Evolutionary conservation across 441 rosid species (phyloP), one percentile per base, ranked within the genome.

Genomic region (Gossypium trilobum): DNA sequence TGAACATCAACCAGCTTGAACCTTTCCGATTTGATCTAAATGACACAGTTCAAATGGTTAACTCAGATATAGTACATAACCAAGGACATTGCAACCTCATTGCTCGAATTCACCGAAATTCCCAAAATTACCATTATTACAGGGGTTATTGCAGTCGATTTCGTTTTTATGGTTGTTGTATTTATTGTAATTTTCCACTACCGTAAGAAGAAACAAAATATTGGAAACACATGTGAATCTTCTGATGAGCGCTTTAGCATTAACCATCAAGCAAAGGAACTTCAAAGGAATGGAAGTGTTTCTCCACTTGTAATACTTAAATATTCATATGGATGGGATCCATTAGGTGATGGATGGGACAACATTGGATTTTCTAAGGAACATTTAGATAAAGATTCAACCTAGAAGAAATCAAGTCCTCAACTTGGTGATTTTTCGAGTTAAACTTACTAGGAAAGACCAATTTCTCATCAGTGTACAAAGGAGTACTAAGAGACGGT

Each of bases 381-480:
- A 19, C 62, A 82, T 75, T 78, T 87, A 13, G 83, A 83, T 19
- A 82, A 64, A 85, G 85, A 62, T 89, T 88, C 85, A 88, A 83
- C 75, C 75, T 91, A 74, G 98, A 93, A 79, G 97, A 90, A 78
- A 71, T 93, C 23, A 95, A 93, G 78, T 90, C 92, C 8, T 96
- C 97, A 14, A 90, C 96, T 10, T 92, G 83, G 5, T 87, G 95
- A 79, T 91, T 93, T 54, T 93, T 93, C 0, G 92, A 91, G 73
- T 80, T 68, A 29, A 91, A 87, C 70, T 36, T 91, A 39, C 54
- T 93, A 72, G 89, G 91, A 65, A 84, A 78, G 74, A 87, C 87
- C 84, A 86, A 77, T 56, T 91, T 89, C 65, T 90, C 95, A 2
- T 85, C 85, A 0, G 89, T 91, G 7, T 91, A 87, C 80, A 91